Evolutionary conservation across 2,329 filamentous ascomycete species (phyloP).

Genomic region (Pyricularia sp.): DNA sequence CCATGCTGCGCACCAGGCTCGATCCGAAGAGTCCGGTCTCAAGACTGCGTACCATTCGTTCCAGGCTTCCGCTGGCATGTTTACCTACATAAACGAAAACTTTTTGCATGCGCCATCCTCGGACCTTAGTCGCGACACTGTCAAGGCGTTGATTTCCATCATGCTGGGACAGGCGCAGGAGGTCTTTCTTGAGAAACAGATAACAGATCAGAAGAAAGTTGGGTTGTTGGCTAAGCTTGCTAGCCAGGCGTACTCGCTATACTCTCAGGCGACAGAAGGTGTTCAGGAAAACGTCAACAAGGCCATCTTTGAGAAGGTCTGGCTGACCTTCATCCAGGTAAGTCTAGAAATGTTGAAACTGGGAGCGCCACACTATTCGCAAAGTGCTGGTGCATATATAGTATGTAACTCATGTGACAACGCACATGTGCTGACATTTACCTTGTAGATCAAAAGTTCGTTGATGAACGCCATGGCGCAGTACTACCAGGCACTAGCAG

Average conservation of each 20-base stretch:
- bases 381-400: no score
- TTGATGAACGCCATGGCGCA: slow-evolving; percentile 81
- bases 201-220: slow-evolving; percentile 85
- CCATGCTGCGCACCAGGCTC: slow-evolving; percentile 86
- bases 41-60: slow-evolving; percentile 98
- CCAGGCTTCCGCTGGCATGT: slow-evolving; percentile 97
- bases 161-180: slow-evolving; percentile 96
- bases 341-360: slow-evolving; percentile 13
- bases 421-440: slow-evolving; percentile 11
- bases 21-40: slow-evolving; percentile 82
- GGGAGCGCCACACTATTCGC: neutral
- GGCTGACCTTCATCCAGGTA: slow-evolving; percentile 76
- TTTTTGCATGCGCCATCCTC: slow-evolving; percentile 94
- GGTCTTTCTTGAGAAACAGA: slow-evolving; percentile 94
- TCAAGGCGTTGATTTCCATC: slow-evolving; percentile 86
- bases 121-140: slow-evolving; percentile 90
- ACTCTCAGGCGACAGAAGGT: slow-evolving; percentile 78
- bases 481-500: slow-evolving; percentile 86
- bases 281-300: slow-evolving; percentile 87
- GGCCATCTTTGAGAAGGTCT: slow-evolving; percentile 89
- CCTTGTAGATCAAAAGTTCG: slow-evolving; percentile 56
- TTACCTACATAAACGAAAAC: slow-evolving; percentile 99
- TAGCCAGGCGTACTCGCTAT: slow-evolving; percentile 82
- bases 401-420: neutral
- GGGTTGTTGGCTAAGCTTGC: slow-evolving; percentile 87